phyloP scores from a whole-genome alignment of 106 monocot species.

The Platanthera zijinensis region DNA sequence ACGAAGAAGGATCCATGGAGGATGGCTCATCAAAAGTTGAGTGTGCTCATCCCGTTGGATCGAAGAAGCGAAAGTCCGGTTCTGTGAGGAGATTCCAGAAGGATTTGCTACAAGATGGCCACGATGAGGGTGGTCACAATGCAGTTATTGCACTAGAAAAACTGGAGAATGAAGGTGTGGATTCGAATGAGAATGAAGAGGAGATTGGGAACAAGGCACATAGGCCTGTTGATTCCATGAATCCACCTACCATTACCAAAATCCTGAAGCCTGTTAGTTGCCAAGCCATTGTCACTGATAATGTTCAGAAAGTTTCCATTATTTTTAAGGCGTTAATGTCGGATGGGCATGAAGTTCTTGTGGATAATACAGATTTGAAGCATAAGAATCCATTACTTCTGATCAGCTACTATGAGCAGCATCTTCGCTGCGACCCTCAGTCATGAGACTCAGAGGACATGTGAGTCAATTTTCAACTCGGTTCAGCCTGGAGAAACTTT shows the following conservation, averaged over 20 bases:
- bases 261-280: conserved; percentile 14
- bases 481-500: not conserved
- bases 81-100: conserved; percentile 67
- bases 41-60: conserved; percentile 27
- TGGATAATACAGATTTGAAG: conserved; percentile 44
- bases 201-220: conserved; percentile 21
- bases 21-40: conserved; percentile 33
- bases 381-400: conserved; percentile 37
- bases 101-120: not conserved
- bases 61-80: conserved; percentile 89
- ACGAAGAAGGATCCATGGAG: conserved; percentile 14
- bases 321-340: conserved; percentile 25
- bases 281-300: conserved; percentile 13
- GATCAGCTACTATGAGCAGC: conserved; percentile 51
- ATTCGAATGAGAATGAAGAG: conserved; percentile 27
- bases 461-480: not conserved
- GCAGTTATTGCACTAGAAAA: conserved; percentile 22
- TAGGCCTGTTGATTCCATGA: conserved; percentile 15
- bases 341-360: conserved; percentile 40
- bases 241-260: conserved; percentile 12
- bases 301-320: conserved; percentile 16
- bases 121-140: conserved; percentile 1
- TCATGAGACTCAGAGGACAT: conserved; percentile 14
- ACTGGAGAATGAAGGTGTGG: conserved; percentile 27
- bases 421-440: conserved; percentile 34